Conservation (phyloP, 257 asterid genomes). For the Nicotiana noctiflora region DNA sequence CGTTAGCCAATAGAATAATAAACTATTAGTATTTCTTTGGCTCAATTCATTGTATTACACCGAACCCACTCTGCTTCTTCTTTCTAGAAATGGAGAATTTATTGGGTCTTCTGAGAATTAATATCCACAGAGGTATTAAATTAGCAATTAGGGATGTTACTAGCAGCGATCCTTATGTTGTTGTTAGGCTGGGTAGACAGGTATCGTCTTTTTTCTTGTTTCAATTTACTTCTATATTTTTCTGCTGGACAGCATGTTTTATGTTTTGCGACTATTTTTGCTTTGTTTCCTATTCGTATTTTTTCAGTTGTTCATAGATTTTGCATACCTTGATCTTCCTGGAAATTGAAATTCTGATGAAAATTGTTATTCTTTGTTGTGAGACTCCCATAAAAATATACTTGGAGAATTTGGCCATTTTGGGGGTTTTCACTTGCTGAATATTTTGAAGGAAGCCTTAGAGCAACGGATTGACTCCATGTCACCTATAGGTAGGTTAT, state of each 20-base stretch:
- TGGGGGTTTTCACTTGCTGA: too few relatives aligned
- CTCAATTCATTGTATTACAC: background rate
- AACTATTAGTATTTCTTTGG: background rate
- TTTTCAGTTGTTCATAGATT: background rate
- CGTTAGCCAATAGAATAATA: background rate
- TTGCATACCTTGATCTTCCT: background rate
- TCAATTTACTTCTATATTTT: background rate
- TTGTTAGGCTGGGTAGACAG: constrained; percentile 60
- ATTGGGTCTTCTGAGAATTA: constrained; percentile 23
- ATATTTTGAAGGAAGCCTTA: too few relatives aligned
- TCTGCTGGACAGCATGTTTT: background rate
- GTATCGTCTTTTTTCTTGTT: constrained; percentile 20
- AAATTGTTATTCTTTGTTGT: background rate
- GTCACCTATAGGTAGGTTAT: too few relatives aligned
- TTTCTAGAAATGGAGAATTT: constrained; percentile 14
- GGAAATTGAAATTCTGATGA: background rate
- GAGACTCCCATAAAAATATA: background rate
- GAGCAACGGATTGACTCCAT: too few relatives aligned
- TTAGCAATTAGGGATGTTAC: constrained; percentile 19
- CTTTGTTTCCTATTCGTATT: background rate
- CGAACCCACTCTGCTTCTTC: background rate
- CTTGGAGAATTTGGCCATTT: too few relatives aligned
- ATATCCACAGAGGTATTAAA: constrained; percentile 19
- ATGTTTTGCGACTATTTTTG: background rate
- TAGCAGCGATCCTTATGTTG: constrained; percentile 25